Conservation (phyloP, 495 filamentous ascomycete genomes). For the Aspergillus cavernicola region DNA sequence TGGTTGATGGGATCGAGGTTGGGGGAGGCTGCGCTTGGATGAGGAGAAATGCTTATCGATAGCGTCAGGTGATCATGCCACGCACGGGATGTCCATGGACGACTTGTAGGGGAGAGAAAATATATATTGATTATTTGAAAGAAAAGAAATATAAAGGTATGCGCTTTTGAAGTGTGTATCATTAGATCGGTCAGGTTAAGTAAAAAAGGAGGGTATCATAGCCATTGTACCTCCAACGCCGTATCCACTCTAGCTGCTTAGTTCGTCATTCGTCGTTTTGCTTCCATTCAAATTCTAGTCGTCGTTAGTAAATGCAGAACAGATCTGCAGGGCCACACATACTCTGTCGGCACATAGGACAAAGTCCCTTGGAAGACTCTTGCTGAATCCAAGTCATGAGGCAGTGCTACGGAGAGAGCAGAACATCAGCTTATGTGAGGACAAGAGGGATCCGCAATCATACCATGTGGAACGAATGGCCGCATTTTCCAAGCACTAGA, state of each 20-base stretch:
- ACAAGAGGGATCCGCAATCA: slow-evolving; percentile 21
- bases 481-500: slow-evolving; percentile 89
- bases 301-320: slow-evolving; percentile 16
- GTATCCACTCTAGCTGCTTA: background rate
- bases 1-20: no score
- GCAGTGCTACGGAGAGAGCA: slow-evolving; percentile 65
- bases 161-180: slow-evolving; percentile 6
- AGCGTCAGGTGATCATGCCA: slow-evolving; percentile 5
- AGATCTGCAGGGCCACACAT: slow-evolving; percentile 30
- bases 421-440: slow-evolving; percentile 11
- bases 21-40: background rate
- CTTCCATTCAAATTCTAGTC: slow-evolving; percentile 70
- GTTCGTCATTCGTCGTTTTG: slow-evolving; percentile 33
- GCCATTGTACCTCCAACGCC: slow-evolving; percentile 12
- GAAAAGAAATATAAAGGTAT: background rate
- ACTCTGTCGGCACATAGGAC: slow-evolving; percentile 98
- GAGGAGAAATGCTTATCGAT: slow-evolving; percentile 7
- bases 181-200: background rate
- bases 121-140: background rate
- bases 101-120: background rate
- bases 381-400: slow-evolving; percentile 94
- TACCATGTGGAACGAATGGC: slow-evolving; percentile 97
- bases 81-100: background rate
- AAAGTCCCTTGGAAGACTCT: slow-evolving; percentile 87
- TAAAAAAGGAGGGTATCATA: slow-evolving; percentile 18